Conservation (phyloP, 2,329 filamentous ascomycete genomes). For the Monosporascus sp. region DNA sequence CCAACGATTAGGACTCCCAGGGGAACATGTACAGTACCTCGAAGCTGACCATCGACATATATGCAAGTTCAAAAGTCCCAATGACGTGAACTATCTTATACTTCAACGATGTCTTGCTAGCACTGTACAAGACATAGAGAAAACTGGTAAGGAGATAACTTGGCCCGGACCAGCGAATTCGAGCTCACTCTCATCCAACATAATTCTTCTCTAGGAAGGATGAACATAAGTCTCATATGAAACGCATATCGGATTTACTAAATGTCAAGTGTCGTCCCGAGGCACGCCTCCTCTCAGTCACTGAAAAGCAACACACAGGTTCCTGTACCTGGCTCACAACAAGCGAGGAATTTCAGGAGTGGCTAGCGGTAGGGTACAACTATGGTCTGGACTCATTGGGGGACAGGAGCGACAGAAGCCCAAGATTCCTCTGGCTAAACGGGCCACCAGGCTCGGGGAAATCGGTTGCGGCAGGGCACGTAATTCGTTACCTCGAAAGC, state of each 20-base stretch:
- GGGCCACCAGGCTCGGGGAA: conserved; percentile 23
- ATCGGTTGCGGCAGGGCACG: conserved; percentile 17
- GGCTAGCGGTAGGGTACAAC: conserved; percentile 11
- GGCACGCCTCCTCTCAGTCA: conserved; percentile 14
- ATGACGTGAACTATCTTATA: conserved; percentile 18
- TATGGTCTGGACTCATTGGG: too few relatives aligned
- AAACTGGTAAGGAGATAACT: neutral
- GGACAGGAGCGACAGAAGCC: neutral
- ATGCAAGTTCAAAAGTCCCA: conserved; percentile 19
- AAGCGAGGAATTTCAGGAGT: conserved; percentile 14
- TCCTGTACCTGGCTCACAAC: conserved; percentile 21
- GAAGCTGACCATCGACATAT: conserved; percentile 22
- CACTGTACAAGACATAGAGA: conserved; percentile 13
- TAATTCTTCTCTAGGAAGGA: neutral
- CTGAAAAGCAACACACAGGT: conserved; percentile 13
- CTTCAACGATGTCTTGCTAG: conserved; percentile 11
- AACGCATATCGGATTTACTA: conserved; percentile 13
- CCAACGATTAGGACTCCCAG: conserved; percentile 9
- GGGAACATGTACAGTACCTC: conserved; percentile 16
- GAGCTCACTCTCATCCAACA: neutral
- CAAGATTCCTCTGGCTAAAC: conserved; percentile 19
- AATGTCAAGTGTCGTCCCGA: conserved; percentile 13
- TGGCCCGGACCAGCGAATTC: neutral
- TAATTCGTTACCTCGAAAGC: conserved; percentile 17
- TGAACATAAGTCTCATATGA: conserved; percentile 8